Evolutionary conservation across 805 yeast genomes (phyloP), one percentile per base, ranked within the genome.

Genomic region (Pichia manshurica): DNA sequence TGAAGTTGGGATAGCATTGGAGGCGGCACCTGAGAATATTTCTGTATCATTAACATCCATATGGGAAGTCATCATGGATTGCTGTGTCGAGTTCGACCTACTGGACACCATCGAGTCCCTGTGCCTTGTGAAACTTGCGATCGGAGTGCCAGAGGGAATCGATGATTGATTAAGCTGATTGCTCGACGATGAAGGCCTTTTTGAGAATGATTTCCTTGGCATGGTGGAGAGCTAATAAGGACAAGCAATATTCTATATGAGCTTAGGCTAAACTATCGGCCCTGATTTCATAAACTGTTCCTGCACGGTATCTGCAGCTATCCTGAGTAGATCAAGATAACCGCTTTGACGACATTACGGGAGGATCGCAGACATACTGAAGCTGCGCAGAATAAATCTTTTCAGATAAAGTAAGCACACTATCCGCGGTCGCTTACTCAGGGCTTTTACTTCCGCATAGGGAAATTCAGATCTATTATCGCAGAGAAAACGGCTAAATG

Each of bases 21-120:
- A 77, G 0, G 85, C 84, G 1, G 85, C 90, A 45, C 95, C 95
- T 3, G 87, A 79, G 62, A 75, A 85, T 69, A 83, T 79, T 61
- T 85, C 95, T 17, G 78, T 72, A 56, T 69, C 78, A 61, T 83
- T 83, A 42, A 79, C 87, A 46, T 82, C 86, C 22, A 65, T 55
- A 47, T 59, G 62, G 13, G 49, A 51, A 15, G 39, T 45, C 13
- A 25, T 53, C 32, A 3, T 51, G 35, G 44, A 43, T 28, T 25
- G 39, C 6, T 31, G 28, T 35, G 47, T 9, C 12, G 56, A 49
- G 33, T 44, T 25, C 3, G 51, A 42, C 8, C 53, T 58, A 35
- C 38, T 44, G 1, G 68, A 63, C 8, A 57, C 53, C 31, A 57
- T 52, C 1, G 68, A 62, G 16, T 60, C 66, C 43, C 68, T 53